Conservation (phyloP, 768 basidiomycete species). For the Naganishia vaughanmartiniae region DNA sequence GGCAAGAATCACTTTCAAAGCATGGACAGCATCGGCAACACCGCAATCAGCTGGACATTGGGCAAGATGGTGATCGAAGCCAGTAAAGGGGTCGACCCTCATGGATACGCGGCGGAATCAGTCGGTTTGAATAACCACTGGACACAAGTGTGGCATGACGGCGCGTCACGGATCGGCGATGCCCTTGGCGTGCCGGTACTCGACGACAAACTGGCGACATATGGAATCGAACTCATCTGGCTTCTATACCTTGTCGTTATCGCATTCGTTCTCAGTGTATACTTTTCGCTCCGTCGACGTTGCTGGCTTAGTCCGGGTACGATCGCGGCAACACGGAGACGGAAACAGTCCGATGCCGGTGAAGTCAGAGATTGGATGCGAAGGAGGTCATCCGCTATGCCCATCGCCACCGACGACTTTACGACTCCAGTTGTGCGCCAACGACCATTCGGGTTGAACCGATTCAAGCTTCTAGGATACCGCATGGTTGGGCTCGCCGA, state of each 20-base stretch:
- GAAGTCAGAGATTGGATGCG: conserved; percentile 22
- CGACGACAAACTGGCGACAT: conserved; percentile 32
- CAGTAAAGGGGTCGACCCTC: conserved; percentile 55
- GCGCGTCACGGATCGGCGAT: not conserved
- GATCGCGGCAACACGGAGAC: conserved; percentile 16
- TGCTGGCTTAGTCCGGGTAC: conserved; percentile 23
- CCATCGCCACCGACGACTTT: conserved; percentile 25
- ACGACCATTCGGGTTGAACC: conserved; percentile 4
- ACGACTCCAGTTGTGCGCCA: conserved; percentile 16
- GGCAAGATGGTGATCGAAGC: conserved; percentile 99
- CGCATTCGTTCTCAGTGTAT: conserved; percentile 35
- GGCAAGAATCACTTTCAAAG: conserved; percentile 67
- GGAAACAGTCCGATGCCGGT: conserved; percentile 39
- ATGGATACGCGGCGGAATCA: conserved; percentile 22
- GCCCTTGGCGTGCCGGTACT: conserved; percentile 26
- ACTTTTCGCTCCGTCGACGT: conserved; percentile 34
- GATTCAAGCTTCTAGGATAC: conserved; percentile 20
- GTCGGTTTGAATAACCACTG: conserved; percentile 23
- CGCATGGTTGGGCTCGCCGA: conserved; percentile 8
- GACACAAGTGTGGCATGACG: conserved; percentile 22
- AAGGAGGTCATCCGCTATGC: conserved; percentile 4
- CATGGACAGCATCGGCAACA: conserved; percentile 83
- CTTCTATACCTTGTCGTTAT: conserved; percentile 38
- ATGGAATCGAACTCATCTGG: conserved; percentile 46
- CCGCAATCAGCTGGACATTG: conserved; percentile 95